Conservation (phyloP, 345 rosid genomes). For the Gossypium longicalyx region DNA sequence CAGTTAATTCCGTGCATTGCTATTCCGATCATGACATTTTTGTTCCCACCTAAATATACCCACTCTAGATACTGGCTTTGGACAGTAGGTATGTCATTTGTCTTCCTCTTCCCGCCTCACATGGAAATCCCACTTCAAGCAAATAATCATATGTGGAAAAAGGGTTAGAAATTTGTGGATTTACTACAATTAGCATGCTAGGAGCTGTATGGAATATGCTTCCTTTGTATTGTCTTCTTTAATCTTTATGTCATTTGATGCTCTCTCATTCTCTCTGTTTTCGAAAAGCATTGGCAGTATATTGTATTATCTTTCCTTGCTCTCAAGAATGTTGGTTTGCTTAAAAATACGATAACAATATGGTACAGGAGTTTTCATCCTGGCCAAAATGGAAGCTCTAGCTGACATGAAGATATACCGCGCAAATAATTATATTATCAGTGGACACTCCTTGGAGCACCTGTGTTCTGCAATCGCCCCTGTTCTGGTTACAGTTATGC, state of each 20-base stretch:
- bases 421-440: slow-evolving; percentile 49
- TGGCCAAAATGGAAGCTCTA: slow-evolving; percentile 56
- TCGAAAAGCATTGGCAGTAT: neutral
- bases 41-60: slow-evolving; percentile 66
- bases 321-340: neutral
- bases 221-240: neutral
- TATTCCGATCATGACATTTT: slow-evolving; percentile 54
- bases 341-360: slow-evolving; percentile 6
- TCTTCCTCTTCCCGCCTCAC: neutral
- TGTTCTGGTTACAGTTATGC: slow-evolving; percentile 64
- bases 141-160: neutral
- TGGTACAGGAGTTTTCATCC: slow-evolving; percentile 45
- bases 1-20: slow-evolving; percentile 70
- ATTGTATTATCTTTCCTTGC: neutral
- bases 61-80: slow-evolving; percentile 78
- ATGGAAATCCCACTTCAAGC: neutral
- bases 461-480: slow-evolving; percentile 53
- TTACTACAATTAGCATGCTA: neutral
- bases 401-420: slow-evolving; percentile 62
- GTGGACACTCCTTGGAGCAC: slow-evolving; percentile 81
- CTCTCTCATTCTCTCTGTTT: neutral
- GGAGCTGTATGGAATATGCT: neutral
- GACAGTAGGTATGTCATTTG: slow-evolving; percentile 47
- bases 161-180: neutral
- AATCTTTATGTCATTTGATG: neutral